Percentiles rank a stretch among this genome's conserved stretches.
These are phyloP conservation scores for Malbranchea zuffiana DNA, from an alignment of 2,329 filamentous ascomycete species.

Conservation along the genomic window DNA sequence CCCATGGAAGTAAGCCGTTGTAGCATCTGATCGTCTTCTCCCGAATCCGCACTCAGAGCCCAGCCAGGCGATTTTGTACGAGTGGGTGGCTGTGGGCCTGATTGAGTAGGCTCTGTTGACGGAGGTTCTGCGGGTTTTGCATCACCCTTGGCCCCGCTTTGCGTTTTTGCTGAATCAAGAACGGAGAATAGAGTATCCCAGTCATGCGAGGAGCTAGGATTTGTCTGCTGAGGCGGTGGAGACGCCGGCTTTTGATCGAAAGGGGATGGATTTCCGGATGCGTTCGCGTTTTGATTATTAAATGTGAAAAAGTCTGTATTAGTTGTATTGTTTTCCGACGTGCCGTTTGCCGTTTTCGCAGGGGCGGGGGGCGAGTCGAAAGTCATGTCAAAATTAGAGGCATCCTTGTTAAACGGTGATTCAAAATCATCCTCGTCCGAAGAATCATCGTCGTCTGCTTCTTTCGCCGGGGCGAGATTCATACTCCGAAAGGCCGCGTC, in stretches of 20 bases:
- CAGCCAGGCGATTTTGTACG: conserved; percentile 43
- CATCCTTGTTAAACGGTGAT: conserved; percentile 23
- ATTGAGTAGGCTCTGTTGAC: conserved; percentile 5
- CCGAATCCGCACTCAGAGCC: conserved; percentile 60
- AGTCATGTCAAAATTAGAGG: conserved; percentile 36
- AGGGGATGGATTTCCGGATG: background rate
- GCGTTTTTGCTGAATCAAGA: conserved; percentile 47
- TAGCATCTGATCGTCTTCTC: conserved; percentile 82
- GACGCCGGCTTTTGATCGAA: conserved; percentile 6
- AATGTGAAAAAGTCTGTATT: conserved; percentile 33
- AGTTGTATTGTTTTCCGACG: conserved; percentile 16
- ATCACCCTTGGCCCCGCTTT: conserved; percentile 18
- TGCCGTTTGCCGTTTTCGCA: conserved; percentile 16
- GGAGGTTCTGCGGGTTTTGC: conserved; percentile 17
- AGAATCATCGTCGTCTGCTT: conserved; percentile 28
- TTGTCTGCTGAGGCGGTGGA: conserved; percentile 28
- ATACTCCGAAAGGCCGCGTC: conserved; percentile 38
- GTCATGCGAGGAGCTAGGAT: conserved; percentile 50
- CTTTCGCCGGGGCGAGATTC: conserved; percentile 35
- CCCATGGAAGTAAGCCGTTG: conserved; percentile 87
- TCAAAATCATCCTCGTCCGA: conserved; percentile 50
- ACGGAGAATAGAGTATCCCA: conserved; percentile 93
- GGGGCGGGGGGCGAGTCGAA: conserved; percentile 34
- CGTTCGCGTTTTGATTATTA: conserved; percentile 22
- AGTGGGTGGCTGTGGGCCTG: conserved; percentile 16